phyloP scores from a whole-genome alignment of 2,329 filamentous ascomycete genomes.

The Beauveria bassiana region DNA sequence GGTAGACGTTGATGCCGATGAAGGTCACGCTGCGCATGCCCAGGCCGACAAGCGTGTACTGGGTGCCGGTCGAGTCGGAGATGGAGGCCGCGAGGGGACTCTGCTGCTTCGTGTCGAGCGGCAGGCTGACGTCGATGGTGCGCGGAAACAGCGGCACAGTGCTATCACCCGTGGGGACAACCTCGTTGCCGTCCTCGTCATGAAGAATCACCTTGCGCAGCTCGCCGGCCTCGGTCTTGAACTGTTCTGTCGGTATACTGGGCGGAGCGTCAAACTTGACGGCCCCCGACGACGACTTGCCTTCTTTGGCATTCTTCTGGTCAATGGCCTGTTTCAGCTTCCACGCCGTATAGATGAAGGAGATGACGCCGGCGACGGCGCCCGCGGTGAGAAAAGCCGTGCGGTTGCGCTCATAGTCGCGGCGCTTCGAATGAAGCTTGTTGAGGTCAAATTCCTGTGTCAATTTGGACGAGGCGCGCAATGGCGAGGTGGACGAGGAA shows the following conservation, averaged over 20 bases:
- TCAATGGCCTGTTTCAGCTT: slow-evolving; percentile 39
- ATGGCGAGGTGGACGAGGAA: slow-evolving; percentile 23
- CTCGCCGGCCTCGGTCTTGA: slow-evolving; percentile 40
- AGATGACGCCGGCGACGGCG: slow-evolving; percentile 40
- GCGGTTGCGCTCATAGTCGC: slow-evolving; percentile 43
- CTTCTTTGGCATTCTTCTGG: slow-evolving; percentile 25
- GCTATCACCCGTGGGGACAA: slow-evolving; percentile 73
- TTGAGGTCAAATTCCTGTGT: slow-evolving; percentile 43
- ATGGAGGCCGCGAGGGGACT: slow-evolving; percentile 30
- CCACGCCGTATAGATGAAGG: slow-evolving; percentile 43
- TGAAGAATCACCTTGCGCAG: slow-evolving; percentile 54
- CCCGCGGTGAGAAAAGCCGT: slow-evolving; percentile 45
- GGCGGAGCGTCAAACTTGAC: slow-evolving; percentile 31
- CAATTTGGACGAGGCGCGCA: slow-evolving; percentile 25
- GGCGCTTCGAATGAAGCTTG: slow-evolving; percentile 36
- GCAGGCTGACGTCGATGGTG: slow-evolving; percentile 53
- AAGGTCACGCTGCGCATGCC: slow-evolving; percentile 89
- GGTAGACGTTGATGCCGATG: slow-evolving; percentile 84
- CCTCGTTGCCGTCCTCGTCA: slow-evolving; percentile 61
- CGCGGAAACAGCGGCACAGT: slow-evolving; percentile 75
- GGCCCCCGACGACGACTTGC: slow-evolving; percentile 25
- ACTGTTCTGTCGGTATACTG: slow-evolving; percentile 33
- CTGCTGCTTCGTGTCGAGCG: slow-evolving; percentile 17
- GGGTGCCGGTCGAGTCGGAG: slow-evolving; percentile 38
- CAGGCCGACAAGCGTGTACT: slow-evolving; percentile 83